Evolutionary conservation across 2,329 filamentous ascomycete genomes (phyloP).

Genomic region (Paecilomyces fulvus): DNA sequence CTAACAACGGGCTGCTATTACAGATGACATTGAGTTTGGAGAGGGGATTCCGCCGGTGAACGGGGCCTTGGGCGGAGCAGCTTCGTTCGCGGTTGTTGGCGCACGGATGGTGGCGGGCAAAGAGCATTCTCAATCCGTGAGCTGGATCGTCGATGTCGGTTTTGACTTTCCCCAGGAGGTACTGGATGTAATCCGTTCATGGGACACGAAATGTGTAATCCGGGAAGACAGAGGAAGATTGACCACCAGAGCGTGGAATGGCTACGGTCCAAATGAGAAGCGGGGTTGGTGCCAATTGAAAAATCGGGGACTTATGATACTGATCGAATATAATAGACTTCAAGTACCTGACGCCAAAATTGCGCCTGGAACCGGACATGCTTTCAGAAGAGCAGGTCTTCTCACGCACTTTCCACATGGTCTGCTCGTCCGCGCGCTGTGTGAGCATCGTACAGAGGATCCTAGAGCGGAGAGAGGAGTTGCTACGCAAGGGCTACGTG

Average conservation of each 20-base stretch:
- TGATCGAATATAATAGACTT: constrained; percentile 48
- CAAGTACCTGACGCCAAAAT: constrained; percentile 79
- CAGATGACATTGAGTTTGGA: constrained; percentile 86
- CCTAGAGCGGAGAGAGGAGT: constrained; percentile 40
- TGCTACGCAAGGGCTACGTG: constrained; percentile 19
- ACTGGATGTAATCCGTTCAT: constrained; percentile 56
- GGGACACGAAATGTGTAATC: constrained; percentile 67
- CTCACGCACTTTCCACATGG: constrained; percentile 75
- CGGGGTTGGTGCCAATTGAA: constrained; percentile 35
- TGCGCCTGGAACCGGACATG: constrained; percentile 66
- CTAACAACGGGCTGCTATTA: neutral
- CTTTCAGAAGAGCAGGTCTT: constrained; percentile 59
- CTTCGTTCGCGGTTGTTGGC: constrained; percentile 76
- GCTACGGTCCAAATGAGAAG: constrained; percentile 64
- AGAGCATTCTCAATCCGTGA: constrained; percentile 57
- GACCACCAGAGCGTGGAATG: constrained; percentile 90
- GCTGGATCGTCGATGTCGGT: constrained; percentile 87
- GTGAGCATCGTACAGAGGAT: constrained; percentile 69
- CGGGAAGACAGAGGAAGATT: constrained; percentile 57
- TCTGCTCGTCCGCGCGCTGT: constrained; percentile 72
- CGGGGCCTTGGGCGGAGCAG: constrained; percentile 80
- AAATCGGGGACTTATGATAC: neutral
- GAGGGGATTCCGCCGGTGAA: constrained; percentile 60
- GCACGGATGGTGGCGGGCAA: constrained; percentile 77
- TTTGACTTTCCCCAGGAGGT: constrained; percentile 72